phyloP scores from a whole-genome alignment of 2,329 filamentous ascomycete species.

The Fusarium torreyae region DNA sequence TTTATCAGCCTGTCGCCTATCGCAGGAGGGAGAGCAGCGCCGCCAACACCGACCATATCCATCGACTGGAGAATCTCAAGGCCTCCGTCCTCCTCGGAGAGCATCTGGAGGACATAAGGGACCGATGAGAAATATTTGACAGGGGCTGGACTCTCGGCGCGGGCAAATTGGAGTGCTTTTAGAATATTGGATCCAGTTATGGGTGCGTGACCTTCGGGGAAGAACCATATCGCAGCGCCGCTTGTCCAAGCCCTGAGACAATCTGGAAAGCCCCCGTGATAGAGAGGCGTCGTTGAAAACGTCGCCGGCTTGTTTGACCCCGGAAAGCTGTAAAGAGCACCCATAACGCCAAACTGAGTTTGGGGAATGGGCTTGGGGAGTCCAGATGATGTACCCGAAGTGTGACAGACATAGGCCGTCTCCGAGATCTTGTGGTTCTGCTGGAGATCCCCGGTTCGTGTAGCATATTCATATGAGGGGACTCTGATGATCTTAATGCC shows the following conservation, averaged over 20 bases:
- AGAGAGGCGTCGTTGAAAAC: conserved; percentile 76
- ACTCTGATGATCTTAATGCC: conserved; percentile 27
- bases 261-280: conserved; percentile 76
- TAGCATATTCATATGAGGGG: conserved; percentile 16
- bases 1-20: conserved; percentile 69
- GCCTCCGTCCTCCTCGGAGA: conserved; percentile 61
- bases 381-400: conserved; percentile 75
- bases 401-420: conserved; percentile 73
- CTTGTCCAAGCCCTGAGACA: conserved; percentile 74
- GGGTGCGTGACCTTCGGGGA: conserved; percentile 69
- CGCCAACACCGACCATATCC: conserved; percentile 75
- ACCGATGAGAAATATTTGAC: conserved; percentile 75
- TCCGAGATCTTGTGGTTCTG: conserved; percentile 44
- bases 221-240: conserved; percentile 72
- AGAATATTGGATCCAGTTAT: conserved; percentile 70
- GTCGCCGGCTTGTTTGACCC: conserved; percentile 60
- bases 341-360: conserved; percentile 67
- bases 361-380: conserved; percentile 75
- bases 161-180: conserved; percentile 61
- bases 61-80: conserved; percentile 63
- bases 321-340: conserved; percentile 66
- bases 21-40: conserved; percentile 68
- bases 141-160: conserved; percentile 34
- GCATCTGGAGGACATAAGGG: conserved; percentile 70
- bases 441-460: neutral